Base-by-base conservation (phyloP, 192 early-diverging fungal genomes). In the Kickxella alabastrina region DNA sequence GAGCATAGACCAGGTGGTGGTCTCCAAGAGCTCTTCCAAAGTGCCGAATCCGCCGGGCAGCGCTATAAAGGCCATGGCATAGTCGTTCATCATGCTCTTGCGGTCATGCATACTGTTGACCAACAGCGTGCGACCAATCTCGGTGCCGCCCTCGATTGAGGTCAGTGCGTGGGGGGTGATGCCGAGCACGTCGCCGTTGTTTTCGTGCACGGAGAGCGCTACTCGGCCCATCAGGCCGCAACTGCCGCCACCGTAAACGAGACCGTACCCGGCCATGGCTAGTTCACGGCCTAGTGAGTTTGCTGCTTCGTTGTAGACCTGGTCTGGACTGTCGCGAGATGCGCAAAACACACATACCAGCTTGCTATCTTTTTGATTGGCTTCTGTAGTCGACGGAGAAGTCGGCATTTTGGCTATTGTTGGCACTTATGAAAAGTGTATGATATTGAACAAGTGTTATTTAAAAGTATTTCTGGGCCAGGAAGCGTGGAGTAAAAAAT, bases 1-100 rank as follows among this genome's bases (percentile, higher is more conserved):
- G 25, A 93, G 66, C 52, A 90, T 83, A 22, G 81, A 82, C 87
- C 89, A 90, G 3, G 89, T 91, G 23, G 80, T 80, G 18, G 85
- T 78, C 69, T 95, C 92, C 4, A 92, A 62, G 39, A 93, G 67
- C 62, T 95, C 93, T 57, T 95, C 91, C 61, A 93, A 75, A 0
- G 92, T 95, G 17, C 89, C 89, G 54, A 78, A 86, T 4, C 92
- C 93, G 17, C 93, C 93, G 0, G 93, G 93, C 31, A 95, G 72
- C 12, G 87, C 84, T 18, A 93, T 77, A 52, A 93, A 95, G 4
- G 83, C 89, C 49, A 79, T 69, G 15, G 79, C 52, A 47, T 79
- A 52, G 23, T 88, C 79, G 57, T 75, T 81, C 84, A 95, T 87
- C 59, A 77, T 54, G 17, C 62, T 62, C 65, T 95, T 95, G 58